phyloP scores from a whole-genome alignment of 768 basidiomycete species.

The Pleurotus djamor region DNA sequence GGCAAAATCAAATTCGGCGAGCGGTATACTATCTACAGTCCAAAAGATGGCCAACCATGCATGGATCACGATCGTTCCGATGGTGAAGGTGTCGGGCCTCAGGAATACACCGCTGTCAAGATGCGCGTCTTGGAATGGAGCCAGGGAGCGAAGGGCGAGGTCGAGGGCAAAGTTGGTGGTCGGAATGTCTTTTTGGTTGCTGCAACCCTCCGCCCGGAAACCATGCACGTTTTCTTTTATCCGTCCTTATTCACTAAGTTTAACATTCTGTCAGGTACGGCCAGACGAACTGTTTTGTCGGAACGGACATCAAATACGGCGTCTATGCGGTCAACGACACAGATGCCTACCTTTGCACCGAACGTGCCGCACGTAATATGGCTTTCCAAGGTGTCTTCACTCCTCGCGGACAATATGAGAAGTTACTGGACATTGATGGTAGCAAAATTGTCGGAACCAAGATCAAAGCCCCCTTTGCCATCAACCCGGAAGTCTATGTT shows the following conservation, averaged over 20 bases:
- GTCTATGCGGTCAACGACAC: conserved; percentile 85
- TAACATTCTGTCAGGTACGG: conserved; percentile 66
- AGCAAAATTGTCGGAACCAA: conserved; percentile 81
- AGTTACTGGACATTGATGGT: conserved; percentile 79
- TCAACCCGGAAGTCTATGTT: conserved; percentile 88
- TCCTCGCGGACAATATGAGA: conserved; percentile 66
- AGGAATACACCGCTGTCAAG: conserved; percentile 94
- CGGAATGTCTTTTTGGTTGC: conserved; percentile 92
- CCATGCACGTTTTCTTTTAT: conserved; percentile 61
- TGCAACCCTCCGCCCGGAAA: conserved; percentile 94
- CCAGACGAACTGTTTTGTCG: conserved; percentile 98
- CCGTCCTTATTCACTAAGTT: conserved; percentile 4
- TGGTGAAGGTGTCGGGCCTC: conserved; percentile 92
- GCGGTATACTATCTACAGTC: conserved; percentile 97
- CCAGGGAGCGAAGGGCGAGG: conserved; percentile 55
- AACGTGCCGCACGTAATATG: conserved; percentile 96
- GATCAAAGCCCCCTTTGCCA: conserved; percentile 82
- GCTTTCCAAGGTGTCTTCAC: conserved; percentile 87
- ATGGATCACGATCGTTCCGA: conserved; percentile 99
- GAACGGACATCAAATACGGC: conserved; percentile 87
- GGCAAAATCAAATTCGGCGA: conserved; percentile 98
- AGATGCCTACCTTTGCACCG: conserved; percentile 86
- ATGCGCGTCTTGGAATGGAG: conserved; percentile 92
- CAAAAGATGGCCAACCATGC: conserved; percentile 98
- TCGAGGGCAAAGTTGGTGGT: conserved; percentile 69